Percentiles rank a stretch among this genome's conserved stretches.
Evolutionary conservation across 1,284 basidiomycete genomes (phyloP).

Genomic region (Leccinum pachyderme): DNA sequence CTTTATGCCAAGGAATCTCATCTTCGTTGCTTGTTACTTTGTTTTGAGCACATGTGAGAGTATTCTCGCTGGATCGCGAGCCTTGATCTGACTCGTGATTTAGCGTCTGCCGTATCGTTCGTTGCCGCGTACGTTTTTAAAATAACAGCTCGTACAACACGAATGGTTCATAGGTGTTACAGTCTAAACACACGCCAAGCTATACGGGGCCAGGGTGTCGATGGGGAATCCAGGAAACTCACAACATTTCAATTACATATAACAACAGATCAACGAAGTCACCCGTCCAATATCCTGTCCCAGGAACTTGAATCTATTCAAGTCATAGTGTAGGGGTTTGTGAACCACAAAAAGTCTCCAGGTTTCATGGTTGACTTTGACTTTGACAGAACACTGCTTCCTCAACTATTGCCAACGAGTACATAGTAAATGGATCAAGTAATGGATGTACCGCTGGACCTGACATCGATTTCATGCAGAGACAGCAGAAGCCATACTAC

Average conservation of each 20-base stretch:
- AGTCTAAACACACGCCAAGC: constrained; percentile 52
- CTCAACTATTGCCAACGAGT: background rate
- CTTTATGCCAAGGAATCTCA: constrained; percentile 50
- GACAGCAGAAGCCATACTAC: constrained; percentile 3
- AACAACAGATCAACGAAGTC: background rate
- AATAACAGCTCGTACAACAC: background rate
- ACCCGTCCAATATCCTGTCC: constrained; percentile 7
- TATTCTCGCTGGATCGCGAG: background rate
- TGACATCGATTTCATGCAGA: background rate
- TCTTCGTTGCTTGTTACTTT: constrained; percentile 60
- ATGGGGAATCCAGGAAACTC: constrained; percentile 36
- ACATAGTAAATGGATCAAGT: constrained; percentile 7
- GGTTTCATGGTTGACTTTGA: background rate
- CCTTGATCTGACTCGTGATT: constrained; percentile 2
- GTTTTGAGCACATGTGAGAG: constrained; percentile 61
- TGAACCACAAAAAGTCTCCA: background rate
- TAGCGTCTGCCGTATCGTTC: constrained; percentile 69
- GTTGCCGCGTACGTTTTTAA: constrained; percentile 54
- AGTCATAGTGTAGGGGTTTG: constrained; percentile 13
- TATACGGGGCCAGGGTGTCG: constrained; percentile 46
- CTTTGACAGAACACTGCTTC: constrained; percentile 2
- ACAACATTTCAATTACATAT: constrained; percentile 10
- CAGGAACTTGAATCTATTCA: background rate
- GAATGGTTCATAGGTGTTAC: constrained; percentile 4
- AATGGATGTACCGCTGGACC: background rate